Conservation (phyloP, 2,329 filamentous ascomycete species). For the Pseudopithomyces maydicus region DNA sequence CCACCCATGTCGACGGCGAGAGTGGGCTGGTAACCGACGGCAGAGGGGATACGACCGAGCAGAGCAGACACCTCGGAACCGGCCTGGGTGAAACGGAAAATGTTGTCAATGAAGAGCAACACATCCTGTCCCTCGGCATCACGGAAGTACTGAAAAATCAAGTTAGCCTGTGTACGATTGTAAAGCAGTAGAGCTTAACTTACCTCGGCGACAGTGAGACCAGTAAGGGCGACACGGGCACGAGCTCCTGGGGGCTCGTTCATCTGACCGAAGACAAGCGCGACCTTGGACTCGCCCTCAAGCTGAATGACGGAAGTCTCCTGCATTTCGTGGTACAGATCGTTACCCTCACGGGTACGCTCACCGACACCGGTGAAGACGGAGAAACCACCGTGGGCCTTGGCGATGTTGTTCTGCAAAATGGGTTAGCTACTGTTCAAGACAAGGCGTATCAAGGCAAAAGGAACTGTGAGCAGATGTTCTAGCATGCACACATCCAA, state of each 20-base stretch:
- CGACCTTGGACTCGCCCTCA: slow-evolving; percentile 99
- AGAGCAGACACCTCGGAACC: slow-evolving; percentile 99
- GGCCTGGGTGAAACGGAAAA: slow-evolving; percentile 99
- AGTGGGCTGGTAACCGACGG: slow-evolving; percentile 85
- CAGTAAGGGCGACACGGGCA: slow-evolving; percentile 99
- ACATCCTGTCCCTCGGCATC: slow-evolving; percentile 88
- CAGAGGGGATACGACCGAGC: slow-evolving; percentile 99
- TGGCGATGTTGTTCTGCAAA: slow-evolving; percentile 97
- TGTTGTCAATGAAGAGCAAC: slow-evolving; percentile 99
- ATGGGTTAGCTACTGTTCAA: slow-evolving; percentile 27
- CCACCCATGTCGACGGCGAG: slow-evolving; percentile 43
- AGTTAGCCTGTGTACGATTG: slow-evolving; percentile 4
- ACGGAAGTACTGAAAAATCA: slow-evolving; percentile 69
- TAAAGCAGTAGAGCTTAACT: background rate
- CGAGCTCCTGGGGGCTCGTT: slow-evolving; percentile 99
- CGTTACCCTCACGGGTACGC: slow-evolving; percentile 99
- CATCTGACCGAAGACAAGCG: slow-evolving; percentile 99
- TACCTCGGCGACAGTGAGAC: slow-evolving; percentile 44
- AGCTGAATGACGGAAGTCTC: slow-evolving; percentile 99
- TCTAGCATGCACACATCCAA: too few species aligned
- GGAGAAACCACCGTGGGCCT: slow-evolving; percentile 99
- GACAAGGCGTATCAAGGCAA: background rate
- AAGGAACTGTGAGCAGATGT: too few species aligned
- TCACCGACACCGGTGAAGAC: slow-evolving; percentile 99
- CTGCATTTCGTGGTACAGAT: slow-evolving; percentile 99